Percentiles rank a stretch among this genome's conserved stretches.
phyloP scores from a whole-genome alignment of 768 basidiomycete genomes.

The Tubosaeta brunneosetosa region DNA sequence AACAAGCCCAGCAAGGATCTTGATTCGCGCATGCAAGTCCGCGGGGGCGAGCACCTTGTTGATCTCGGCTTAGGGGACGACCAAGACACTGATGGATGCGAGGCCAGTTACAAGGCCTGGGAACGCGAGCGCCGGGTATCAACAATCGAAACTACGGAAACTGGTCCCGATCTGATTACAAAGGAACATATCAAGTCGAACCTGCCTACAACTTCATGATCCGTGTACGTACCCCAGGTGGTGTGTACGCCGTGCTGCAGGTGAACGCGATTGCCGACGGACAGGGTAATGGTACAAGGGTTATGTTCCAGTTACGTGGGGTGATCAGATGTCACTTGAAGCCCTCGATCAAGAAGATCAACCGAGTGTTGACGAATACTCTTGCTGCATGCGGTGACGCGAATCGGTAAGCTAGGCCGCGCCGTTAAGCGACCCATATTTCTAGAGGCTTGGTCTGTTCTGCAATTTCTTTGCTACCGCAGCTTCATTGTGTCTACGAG shows the following conservation, averaged over 20 bases:
- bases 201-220: conserved; percentile 99
- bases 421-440: neutral
- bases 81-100: conserved; percentile 92
- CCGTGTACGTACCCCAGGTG: conserved; percentile 92
- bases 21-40: conserved; percentile 67
- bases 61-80: conserved; percentile 88
- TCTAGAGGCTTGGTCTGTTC: conserved; percentile 85
- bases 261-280: conserved; percentile 97
- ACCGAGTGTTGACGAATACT: conserved; percentile 85
- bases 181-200: conserved; percentile 99
- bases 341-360: conserved; percentile 94
- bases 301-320: conserved; percentile 99
- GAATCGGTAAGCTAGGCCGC: conserved; percentile 56
- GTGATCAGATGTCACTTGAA: conserved; percentile 97
- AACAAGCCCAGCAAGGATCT: conserved; percentile 95
- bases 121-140: conserved; percentile 87
- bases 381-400: conserved; percentile 98
- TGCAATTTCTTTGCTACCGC: conserved; percentile 85
- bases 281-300: conserved; percentile 86
- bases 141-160: conserved; percentile 87
- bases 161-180: conserved; percentile 94
- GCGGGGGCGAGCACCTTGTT: conserved; percentile 74
- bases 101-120: conserved; percentile 97
- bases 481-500: conserved; percentile 68
- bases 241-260: conserved; percentile 88